Percentiles rank a stretch among this genome's conserved stretches.
Evolutionary conservation across 345 rosid species (phyloP).

Genomic region (Camelina neglecta): DNA sequence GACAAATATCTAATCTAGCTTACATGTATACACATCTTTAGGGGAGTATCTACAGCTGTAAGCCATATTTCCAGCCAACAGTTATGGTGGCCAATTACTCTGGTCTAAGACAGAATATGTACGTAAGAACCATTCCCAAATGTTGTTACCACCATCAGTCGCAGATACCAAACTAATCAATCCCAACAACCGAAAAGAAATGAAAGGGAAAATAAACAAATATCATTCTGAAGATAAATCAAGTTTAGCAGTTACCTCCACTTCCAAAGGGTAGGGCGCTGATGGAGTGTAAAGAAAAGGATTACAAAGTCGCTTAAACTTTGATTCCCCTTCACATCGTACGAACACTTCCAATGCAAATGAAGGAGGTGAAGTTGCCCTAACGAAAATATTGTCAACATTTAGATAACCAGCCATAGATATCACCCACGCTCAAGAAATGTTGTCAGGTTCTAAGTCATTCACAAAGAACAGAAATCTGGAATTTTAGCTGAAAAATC

Average conservation of each 20-base stretch:
- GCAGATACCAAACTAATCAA: constrained; percentile 27
- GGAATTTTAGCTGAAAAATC: background rate
- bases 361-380: constrained; percentile 98
- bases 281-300: constrained; percentile 96
- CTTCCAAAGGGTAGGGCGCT: constrained; percentile 94
- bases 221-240: constrained; percentile 8
- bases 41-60: constrained; percentile 14
- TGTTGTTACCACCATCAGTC: constrained; percentile 20
- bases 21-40: constrained; percentile 12
- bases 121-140: constrained; percentile 28
- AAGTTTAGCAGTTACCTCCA: constrained; percentile 62
- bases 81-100: constrained; percentile 6
- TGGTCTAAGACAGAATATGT: constrained; percentile 24
- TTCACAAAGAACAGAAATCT: constrained; percentile 17
- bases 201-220: constrained; percentile 31
- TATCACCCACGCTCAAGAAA: constrained; percentile 17
- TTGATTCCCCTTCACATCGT: constrained; percentile 88
- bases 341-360: constrained; percentile 99
- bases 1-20: constrained; percentile 8
- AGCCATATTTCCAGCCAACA: constrained; percentile 7
- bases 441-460: constrained; percentile 6
- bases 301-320: constrained; percentile 96
- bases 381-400: constrained; percentile 42
- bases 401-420: constrained; percentile 26
- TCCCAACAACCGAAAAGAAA: constrained; percentile 21